phyloP scores from a whole-genome alignment of 306 rosid genomes.

The Cucumis hystrix region DNA sequence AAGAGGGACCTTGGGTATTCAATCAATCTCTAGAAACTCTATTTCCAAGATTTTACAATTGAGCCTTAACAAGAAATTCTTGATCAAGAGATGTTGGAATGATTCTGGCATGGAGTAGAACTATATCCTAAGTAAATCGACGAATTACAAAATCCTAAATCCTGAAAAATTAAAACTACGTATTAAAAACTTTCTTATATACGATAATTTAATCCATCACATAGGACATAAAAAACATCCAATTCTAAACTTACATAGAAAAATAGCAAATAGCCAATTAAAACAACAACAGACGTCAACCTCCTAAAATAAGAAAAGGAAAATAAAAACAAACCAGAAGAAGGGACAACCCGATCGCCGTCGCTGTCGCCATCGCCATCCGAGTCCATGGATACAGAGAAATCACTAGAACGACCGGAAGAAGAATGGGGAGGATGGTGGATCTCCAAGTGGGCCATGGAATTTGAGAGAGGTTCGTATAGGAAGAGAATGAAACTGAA shows the following conservation, averaged over 20 bases:
- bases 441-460: constrained; percentile 22
- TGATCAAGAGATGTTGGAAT: neutral
- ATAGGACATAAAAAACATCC: neutral
- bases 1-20: neutral
- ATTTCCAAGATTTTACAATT: neutral
- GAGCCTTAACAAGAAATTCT: neutral
- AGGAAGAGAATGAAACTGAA: neutral
- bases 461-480: neutral
- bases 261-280: neutral
- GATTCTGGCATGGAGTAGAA: neutral
- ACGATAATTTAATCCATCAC: neutral
- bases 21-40: neutral
- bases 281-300: neutral
- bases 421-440: constrained; percentile 6
- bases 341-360: neutral
- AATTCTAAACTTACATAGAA: neutral
- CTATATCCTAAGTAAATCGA: neutral
- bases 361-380: neutral
- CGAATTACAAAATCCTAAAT: neutral
- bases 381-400: constrained; percentile 29
- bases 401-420: constrained; percentile 23
- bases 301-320: neutral
- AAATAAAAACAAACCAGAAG: constrained; percentile 5
- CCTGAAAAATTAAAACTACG: neutral
- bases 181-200: neutral